Evolutionary conservation across 2,329 filamentous ascomycete species (phyloP).

Genomic region (Cladosporium sp.): DNA sequence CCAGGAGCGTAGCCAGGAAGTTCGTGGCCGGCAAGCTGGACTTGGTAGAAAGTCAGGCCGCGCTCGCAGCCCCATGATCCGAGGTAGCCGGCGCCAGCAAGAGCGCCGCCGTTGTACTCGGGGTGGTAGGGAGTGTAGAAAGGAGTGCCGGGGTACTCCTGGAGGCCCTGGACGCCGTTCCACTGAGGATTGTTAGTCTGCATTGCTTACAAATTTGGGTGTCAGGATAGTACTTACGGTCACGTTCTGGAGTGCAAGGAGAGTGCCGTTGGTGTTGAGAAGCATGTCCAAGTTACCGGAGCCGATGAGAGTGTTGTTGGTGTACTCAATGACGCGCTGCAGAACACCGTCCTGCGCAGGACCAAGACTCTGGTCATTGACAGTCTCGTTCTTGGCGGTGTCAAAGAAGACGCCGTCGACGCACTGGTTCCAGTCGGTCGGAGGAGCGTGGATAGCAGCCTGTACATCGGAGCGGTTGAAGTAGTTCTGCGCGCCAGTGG

Average conservation of each 20-base stretch:
- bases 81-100: slow-evolving; percentile 39
- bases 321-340: slow-evolving; percentile 47
- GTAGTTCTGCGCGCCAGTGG: slow-evolving; percentile 45
- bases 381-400: slow-evolving; percentile 18
- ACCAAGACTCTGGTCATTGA: slow-evolving; percentile 34
- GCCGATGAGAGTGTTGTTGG: slow-evolving; percentile 50
- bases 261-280: slow-evolving; percentile 48
- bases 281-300: slow-evolving; percentile 48
- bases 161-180: slow-evolving; percentile 47
- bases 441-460: slow-evolving; percentile 45
- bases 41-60: slow-evolving; percentile 44
- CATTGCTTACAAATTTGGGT: slow-evolving; percentile 1
- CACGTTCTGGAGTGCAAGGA: slow-evolving; percentile 52
- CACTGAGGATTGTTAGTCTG: slow-evolving; percentile 38
- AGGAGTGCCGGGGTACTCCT: slow-evolving; percentile 35
- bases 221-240: slow-evolving; percentile 39
- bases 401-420: slow-evolving; percentile 30
- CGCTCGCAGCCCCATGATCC: slow-evolving; percentile 42
- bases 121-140: slow-evolving; percentile 45
- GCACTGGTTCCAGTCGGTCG: slow-evolving; percentile 25
- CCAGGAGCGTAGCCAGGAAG: slow-evolving; percentile 42
- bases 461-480: slow-evolving; percentile 53
- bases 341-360: slow-evolving; percentile 39
- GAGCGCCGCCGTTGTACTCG: slow-evolving; percentile 36
- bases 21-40: slow-evolving; percentile 40